These are phyloP conservation scores for Diaporthe sp. DNA, from an alignment of 2,329 filamentous ascomycete genomes.

Conservation along the genomic window DNA sequence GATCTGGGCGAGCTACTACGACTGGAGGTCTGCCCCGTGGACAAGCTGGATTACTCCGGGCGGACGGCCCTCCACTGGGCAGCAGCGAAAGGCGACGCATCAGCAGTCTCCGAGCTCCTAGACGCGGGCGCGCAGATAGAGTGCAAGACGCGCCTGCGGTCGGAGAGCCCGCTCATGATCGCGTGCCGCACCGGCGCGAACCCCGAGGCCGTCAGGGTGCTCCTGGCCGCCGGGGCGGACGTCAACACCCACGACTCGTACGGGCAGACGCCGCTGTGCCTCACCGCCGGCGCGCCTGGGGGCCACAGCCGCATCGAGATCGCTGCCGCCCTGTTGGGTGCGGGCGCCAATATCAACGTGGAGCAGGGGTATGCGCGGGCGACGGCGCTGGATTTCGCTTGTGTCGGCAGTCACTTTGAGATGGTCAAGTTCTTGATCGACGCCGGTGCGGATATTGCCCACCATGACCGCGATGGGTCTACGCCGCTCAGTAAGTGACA, in stretches of 20 bases:
- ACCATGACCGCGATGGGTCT: slow-evolving; percentile 18
- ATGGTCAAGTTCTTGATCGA: slow-evolving; percentile 6
- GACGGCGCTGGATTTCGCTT: slow-evolving; percentile 2
- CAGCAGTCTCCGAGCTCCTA: not conserved
- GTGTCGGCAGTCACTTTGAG: not conserved
- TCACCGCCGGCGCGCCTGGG: not conserved
- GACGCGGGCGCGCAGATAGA: slow-evolving; percentile 12
- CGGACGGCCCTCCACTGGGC: slow-evolving; percentile 21
- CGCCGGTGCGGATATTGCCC: not conserved
- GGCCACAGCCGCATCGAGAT: slow-evolving; percentile 6
- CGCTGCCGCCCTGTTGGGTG: not conserved
- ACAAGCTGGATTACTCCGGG: slow-evolving; percentile 3
- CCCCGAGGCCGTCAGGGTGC: not conserved
- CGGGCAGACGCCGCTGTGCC: slow-evolving; percentile 9
- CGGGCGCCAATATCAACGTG: not conserved
- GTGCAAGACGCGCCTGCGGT: slow-evolving; percentile 18
- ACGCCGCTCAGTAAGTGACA: slow-evolving; percentile 18
- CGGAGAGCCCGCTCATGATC: slow-evolving; percentile 13
- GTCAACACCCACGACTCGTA: slow-evolving; percentile 10
- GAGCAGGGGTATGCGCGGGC: not conserved
- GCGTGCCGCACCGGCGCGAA: not conserved
- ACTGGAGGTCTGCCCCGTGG: slow-evolving; percentile 3
- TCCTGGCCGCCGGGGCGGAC: slow-evolving; percentile 2
- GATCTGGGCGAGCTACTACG: slow-evolving; percentile 2
- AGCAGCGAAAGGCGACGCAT: not conserved